Conservation (phyloP, 305 asterid species). For the Fraxinus baroniana region DNA sequence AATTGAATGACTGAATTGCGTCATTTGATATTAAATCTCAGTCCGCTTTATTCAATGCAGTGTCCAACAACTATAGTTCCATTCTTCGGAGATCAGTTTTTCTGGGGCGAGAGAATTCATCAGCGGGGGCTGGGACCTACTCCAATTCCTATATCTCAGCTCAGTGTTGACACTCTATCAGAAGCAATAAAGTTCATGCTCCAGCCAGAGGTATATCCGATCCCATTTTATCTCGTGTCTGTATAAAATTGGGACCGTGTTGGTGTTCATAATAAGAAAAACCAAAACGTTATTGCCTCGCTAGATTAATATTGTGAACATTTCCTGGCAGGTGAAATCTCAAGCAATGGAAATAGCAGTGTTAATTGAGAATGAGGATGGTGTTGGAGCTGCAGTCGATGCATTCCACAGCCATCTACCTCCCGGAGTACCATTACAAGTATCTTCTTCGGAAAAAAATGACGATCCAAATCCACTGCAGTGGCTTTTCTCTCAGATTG, state of each 20-base stretch:
- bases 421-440: conserved; percentile 54
- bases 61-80: conserved; percentile 95
- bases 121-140: conserved; percentile 80
- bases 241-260: too few relatives aligned
- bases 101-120: conserved; percentile 86
- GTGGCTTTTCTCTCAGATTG: conserved; percentile 77
- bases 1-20: not conserved
- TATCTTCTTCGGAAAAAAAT: conserved; percentile 36
- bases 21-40: not conserved
- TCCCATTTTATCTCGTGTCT: not conserved
- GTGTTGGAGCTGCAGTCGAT: conserved; percentile 85
- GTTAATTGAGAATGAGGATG: conserved; percentile 68
- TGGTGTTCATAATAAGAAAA: too few relatives aligned
- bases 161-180: conserved; percentile 66
- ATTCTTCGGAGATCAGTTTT: conserved; percentile 90
- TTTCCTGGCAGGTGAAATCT: conserved; percentile 64
- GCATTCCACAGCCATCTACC: conserved; percentile 90
- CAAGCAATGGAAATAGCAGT: conserved; percentile 64
- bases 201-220: conserved; percentile 64
- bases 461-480: conserved; percentile 62
- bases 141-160: conserved; percentile 79
- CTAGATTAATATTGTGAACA: not conserved
- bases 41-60: conserved; percentile 38
- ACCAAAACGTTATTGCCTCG: too few relatives aligned
- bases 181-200: conserved; percentile 92